Percentiles rank a stretch among this genome's conserved stretches.
phyloP scores from a whole-genome alignment of 1,284 basidiomycete genomes.

The Fomitopsis palustris region DNA sequence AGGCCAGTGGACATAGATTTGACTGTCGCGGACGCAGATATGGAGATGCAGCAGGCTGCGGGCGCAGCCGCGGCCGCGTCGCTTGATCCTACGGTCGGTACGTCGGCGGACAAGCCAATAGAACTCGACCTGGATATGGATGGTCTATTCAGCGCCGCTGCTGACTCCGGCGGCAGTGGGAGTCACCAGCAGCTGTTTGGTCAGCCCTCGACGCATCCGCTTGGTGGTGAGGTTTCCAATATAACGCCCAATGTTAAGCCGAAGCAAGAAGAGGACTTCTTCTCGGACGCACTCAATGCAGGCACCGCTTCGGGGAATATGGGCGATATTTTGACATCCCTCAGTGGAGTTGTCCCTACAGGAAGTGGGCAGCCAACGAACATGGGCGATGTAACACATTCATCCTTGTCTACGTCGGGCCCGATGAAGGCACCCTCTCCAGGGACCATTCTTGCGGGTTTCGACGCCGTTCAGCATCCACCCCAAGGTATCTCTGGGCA shows the following conservation, averaged over 20 bases:
- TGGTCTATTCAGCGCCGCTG: slow-evolving; percentile 29
- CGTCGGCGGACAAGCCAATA: slow-evolving; percentile 74
- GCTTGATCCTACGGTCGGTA: slow-evolving; percentile 42
- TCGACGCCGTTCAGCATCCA: slow-evolving; percentile 8
- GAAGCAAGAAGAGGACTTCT: slow-evolving; percentile 20
- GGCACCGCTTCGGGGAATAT: slow-evolving; percentile 3
- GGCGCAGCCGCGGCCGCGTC: slow-evolving; percentile 17
- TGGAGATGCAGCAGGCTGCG: slow-evolving; percentile 14
- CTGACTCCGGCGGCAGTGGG: neutral
- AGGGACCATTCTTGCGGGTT: slow-evolving; percentile 33
- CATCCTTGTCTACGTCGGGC: neutral
- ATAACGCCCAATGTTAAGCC: slow-evolving; percentile 12
- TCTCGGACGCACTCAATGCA: slow-evolving; percentile 16
- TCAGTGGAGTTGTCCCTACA: slow-evolving; percentile 6
- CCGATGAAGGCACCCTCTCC: slow-evolving; percentile 31
- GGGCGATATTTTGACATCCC: slow-evolving; percentile 18
- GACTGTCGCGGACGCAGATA: slow-evolving; percentile 30
- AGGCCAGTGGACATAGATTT: slow-evolving; percentile 43
- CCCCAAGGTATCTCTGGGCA: slow-evolving; percentile 1
- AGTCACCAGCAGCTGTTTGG: neutral
- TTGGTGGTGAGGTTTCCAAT: neutral
- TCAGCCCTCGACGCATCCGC: neutral
- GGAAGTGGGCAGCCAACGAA: neutral
- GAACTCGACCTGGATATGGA: slow-evolving; percentile 76
- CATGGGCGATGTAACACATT: neutral